Base-by-base conservation (phyloP, 495 filamentous ascomycete genomes). In the Astrothelium subdiscretum region DNA sequence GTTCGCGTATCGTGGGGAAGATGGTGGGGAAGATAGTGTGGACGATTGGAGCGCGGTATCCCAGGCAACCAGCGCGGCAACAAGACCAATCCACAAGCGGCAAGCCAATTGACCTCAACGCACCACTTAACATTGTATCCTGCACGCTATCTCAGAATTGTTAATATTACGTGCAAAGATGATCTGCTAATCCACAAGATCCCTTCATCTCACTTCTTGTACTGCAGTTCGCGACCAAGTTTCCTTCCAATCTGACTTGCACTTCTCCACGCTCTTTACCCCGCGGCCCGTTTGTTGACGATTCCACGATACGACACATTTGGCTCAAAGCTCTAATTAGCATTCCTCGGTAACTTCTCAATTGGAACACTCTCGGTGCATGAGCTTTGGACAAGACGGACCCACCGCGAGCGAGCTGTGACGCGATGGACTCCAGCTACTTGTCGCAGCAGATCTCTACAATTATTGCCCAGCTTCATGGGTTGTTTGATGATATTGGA, bases 401-500 rank as follows among this genome's bases (percentile, higher is more conserved):
- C 32, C 1, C 24, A 68, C 66, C 64, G 64, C 64, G 62, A 65
- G 63, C 59, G 40, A 64, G 62, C 22, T 57, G 44, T 35, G 63
- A 32, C 32, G 58, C 48, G 51, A 97, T 96, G 92, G 90, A 97
- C 75, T 90, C 91, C 57, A 87, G 87, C 71, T 92, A 95, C 71
- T 78, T 97, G 72, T 87, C 90, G 68, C 89, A 92, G 70, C 92
- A 97, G 81, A 89, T 97, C 73, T 89, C 89, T 67, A 91, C 84
- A 66, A 97, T 95, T 70, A 88, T 96, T 67, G 81, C 81, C 70
- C 88, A 95, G 75, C 80, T 99, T 52, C 92, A 97, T 76, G 87
- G 87, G 48, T 81, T 97, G 57, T 99, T 95, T 69, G 94, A 97
- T 74, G 92, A 97, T 66, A 97, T 99, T 67, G 94, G 94, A 38